Conservation (phyloP, 345 rosid genomes). For the Populus pruinosa region DNA sequence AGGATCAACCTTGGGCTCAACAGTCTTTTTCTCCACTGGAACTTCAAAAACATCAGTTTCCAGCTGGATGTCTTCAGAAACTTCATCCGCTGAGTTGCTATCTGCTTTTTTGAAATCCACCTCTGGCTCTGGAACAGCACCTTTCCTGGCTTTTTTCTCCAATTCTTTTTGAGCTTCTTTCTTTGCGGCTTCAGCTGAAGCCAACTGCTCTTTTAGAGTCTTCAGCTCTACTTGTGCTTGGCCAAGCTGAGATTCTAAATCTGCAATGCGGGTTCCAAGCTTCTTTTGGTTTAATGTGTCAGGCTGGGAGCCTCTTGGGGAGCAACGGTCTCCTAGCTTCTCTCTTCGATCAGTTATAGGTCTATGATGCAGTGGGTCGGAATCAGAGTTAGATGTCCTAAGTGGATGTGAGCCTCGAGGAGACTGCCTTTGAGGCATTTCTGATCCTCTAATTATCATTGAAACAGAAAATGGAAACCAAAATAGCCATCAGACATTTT, state of each 20-base stretch:
- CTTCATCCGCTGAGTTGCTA: conserved; percentile 29
- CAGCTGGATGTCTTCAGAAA: conserved; percentile 34
- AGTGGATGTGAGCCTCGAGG: conserved; percentile 51
- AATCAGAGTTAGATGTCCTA: conserved; percentile 57
- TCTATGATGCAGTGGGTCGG: conserved; percentile 49
- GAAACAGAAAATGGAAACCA: background rate
- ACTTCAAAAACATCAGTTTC: conserved; percentile 81
- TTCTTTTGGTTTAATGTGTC: conserved; percentile 68
- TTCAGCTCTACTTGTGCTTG: conserved; percentile 92
- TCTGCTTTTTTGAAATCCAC: conserved; percentile 25
- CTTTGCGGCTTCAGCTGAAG: conserved; percentile 80
- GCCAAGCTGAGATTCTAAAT: conserved; percentile 84
- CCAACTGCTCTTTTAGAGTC: conserved; percentile 68
- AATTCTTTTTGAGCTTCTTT: conserved; percentile 62
- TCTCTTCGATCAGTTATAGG: conserved; percentile 58
- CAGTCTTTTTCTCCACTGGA: conserved; percentile 43
- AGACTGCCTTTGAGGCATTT: conserved; percentile 73
- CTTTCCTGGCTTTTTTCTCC: conserved; percentile 53
- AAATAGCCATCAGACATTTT: background rate
- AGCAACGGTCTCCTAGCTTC: conserved; percentile 65
- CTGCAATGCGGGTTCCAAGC: conserved; percentile 76
- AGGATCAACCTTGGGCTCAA: conserved; percentile 26
- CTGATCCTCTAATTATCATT: conserved; percentile 46
- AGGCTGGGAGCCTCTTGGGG: conserved; percentile 69
- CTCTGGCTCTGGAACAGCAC: conserved; percentile 11